These are phyloP conservation scores for Microcos paniculata DNA, from an alignment of 345 rosid species.

Conservation along the genomic window DNA sequence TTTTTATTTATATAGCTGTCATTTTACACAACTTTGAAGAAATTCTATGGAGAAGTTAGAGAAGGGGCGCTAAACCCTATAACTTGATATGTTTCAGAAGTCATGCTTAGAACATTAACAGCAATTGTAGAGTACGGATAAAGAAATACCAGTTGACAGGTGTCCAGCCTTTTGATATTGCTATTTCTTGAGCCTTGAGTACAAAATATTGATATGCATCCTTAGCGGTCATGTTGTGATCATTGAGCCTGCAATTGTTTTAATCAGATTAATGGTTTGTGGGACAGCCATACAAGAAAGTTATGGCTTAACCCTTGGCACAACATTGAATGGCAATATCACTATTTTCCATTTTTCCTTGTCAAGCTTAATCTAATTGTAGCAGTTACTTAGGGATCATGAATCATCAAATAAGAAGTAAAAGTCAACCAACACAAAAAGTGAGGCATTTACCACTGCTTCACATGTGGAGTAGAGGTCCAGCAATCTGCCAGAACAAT, in stretches of 20 bases:
- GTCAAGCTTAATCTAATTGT: background rate
- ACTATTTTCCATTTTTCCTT: background rate
- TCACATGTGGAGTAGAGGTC: slow-evolving; percentile 70
- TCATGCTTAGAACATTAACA: slow-evolving; percentile 4
- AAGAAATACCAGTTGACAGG: slow-evolving; percentile 80
- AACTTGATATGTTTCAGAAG: background rate
- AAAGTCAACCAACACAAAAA: slow-evolving; percentile 15
- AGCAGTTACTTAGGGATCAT: background rate
- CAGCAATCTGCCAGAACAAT: slow-evolving; percentile 70
- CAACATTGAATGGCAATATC: background rate
- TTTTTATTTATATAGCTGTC: background rate
- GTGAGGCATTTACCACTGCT: slow-evolving; percentile 56
- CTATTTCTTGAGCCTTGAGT: slow-evolving; percentile 78
- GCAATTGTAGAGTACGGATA: background rate
- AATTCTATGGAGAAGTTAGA: background rate
- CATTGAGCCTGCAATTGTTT: slow-evolving; percentile 64
- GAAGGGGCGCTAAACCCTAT: background rate
- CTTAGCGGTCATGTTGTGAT: slow-evolving; percentile 54
- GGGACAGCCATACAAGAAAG: background rate
- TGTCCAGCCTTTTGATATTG: slow-evolving; percentile 68
- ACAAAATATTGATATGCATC: slow-evolving; percentile 80
- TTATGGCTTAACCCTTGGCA: background rate
- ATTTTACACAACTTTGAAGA: background rate
- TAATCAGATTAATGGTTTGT: slow-evolving; percentile 12
- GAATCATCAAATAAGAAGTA: background rate